These are phyloP conservation scores for Dipteronia dyeriana DNA, from an alignment of 345 rosid genomes.

Conservation along the genomic window DNA sequence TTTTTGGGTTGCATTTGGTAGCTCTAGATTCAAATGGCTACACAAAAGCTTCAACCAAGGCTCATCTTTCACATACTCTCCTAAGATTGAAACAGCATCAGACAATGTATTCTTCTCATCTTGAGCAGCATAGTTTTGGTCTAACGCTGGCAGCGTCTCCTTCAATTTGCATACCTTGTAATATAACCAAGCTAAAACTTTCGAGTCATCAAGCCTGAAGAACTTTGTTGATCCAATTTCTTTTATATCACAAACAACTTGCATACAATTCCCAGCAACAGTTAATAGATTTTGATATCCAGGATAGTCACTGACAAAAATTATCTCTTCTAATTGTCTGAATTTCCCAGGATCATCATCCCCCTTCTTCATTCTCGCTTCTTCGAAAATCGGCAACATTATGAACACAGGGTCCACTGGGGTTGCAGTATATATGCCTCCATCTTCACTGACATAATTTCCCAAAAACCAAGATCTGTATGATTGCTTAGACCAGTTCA, in stretches of 20 bases:
- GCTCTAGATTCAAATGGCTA: constrained; percentile 51
- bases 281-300: too few species aligned
- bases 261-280: constrained; percentile 68
- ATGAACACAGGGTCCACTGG: constrained; percentile 87
- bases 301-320: too few species aligned
- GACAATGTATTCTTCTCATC: constrained; percentile 43
- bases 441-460: constrained; percentile 39
- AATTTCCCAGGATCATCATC: too few species aligned
- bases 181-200: constrained; percentile 75
- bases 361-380: constrained; percentile 75
- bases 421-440: constrained; percentile 71
- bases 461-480: too few species aligned
- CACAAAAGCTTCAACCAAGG: constrained; percentile 81
- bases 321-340: too few species aligned
- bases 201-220: constrained; percentile 80
- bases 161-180: constrained; percentile 53
- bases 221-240: constrained; percentile 76
- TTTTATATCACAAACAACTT: constrained; percentile 80
- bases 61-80: constrained; percentile 79
- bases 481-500: too few species aligned
- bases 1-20: constrained; percentile 37
- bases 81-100: constrained; percentile 66
- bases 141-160: too few species aligned
- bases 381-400: constrained; percentile 74
- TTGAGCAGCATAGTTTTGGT: too few species aligned